These are phyloP conservation scores for Stephania yunnanensis DNA, from an alignment of 164 flowering plant species.

Conservation along the genomic window DNA sequence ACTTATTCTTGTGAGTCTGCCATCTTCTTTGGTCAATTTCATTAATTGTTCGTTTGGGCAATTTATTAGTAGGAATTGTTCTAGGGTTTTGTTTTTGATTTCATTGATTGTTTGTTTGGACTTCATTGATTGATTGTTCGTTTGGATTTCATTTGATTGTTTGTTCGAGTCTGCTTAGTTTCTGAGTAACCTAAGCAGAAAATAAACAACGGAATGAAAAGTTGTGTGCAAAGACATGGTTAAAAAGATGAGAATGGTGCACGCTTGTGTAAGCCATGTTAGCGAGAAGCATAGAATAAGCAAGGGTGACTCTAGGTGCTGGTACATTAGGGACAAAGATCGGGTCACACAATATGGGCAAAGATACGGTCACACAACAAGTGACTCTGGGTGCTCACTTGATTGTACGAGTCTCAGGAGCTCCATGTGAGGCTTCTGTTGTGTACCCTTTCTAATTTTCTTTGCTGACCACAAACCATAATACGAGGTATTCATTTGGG, in stretches of 20 bases:
- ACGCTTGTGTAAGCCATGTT: slow-evolving; percentile 37
- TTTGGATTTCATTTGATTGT: too few relatives aligned
- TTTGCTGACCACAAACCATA: slow-evolving; percentile 2
- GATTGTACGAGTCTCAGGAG: not conserved
- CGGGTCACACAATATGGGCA: too few relatives aligned
- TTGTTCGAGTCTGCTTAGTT: not conserved
- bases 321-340: slow-evolving; percentile 10
- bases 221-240: slow-evolving; percentile 22
- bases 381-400: too few relatives aligned
- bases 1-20: too few relatives aligned
- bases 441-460: not conserved
- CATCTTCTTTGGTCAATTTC: too few relatives aligned
- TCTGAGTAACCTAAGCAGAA: slow-evolving; percentile 3
- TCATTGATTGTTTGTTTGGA: too few relatives aligned
- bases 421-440: not conserved
- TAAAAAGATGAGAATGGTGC: slow-evolving; percentile 23
- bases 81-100: too few relatives aligned
- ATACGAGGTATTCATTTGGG: not conserved
- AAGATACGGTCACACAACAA: too few relatives aligned
- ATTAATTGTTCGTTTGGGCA: too few relatives aligned
- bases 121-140: too few relatives aligned
- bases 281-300: slow-evolving; percentile 18
- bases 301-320: slow-evolving; percentile 25
- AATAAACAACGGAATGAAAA: slow-evolving; percentile 10
- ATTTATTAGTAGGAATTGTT: too few relatives aligned